Base-by-base conservation (phyloP, 2,329 filamentous ascomycete species). In the Penicillium paneum region DNA sequence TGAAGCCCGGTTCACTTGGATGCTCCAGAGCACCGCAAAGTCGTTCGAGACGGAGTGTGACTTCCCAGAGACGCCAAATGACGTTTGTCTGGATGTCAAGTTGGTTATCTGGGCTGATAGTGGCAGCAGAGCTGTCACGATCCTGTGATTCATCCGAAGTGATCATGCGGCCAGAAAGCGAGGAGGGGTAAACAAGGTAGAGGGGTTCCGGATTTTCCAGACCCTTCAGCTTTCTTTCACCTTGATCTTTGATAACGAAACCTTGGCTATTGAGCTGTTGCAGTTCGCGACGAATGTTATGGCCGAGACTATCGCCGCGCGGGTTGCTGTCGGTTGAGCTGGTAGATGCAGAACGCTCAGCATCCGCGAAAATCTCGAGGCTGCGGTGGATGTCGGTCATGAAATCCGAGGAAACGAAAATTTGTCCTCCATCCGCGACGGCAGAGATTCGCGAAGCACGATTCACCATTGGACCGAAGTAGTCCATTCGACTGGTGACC, bases 391-490 rank as follows among this genome's bases (percentile, higher is more conserved):
- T 93, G 72, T 99, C 94, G 12, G 89, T 90, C 67, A 99, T 96
- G 74, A 97, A 97, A 72, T 99, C 94, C 1, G 91, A 91, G 0
- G 92, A 97, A 1, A 97, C 94, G 0, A 93, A 94, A 61, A 97
- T 97, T 71, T 99, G 93, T 0, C 94, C 94, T 57, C 94, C 94
- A 70, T 99, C 94, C 34, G 94, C 94, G 40, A 96, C 92, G 21
- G 90, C 88, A 7, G 91, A 94, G 61, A 99, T 96, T 76, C 94
- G 89, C 15, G 94, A 89, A 0, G 94, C 91, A 68, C 95, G 92
- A 76, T 99, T 99, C 67, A 99, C 94, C 91, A 99, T 99, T 13
- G 94, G 94, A 0, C 94, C 94, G 70, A 97, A 99, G 76, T 99
- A 99, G 67, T 99, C 94, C 94, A 99, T 99, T 59, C 94, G 91